Evolutionary conservation across 2,329 filamentous ascomycete genomes (phyloP), one percentile per base, ranked within the genome.

Genomic region (Lasiodiplodia theobromae): DNA sequence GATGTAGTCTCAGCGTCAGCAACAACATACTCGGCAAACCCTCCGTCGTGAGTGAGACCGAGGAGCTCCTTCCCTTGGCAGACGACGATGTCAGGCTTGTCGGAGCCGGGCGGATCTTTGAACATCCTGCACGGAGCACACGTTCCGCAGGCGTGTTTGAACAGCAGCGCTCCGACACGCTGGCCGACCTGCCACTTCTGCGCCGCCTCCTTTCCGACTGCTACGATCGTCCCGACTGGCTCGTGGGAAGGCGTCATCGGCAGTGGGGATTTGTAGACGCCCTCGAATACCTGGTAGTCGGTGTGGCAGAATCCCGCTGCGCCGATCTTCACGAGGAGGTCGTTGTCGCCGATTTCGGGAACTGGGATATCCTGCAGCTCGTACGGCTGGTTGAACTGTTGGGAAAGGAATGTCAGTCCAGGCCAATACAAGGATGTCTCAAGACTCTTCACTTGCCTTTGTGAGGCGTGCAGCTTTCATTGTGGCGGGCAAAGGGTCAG

Each of bases 221-320:
- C 70, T 8, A 75, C 73, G 14, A 78, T 74, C 11, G 70, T 75
- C 12, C 76, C 77, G 21, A 75, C 75, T 6, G 77, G 76, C 56
- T 79, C 77, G 66, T 78, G 77, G 14, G 76, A 79, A 5, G 75
- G 75, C 21, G 77, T 74, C 51, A 78, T 73, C 4, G 77, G 76
- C 12, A 77, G 72, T 2, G 67, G 28, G 0, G 72, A 68, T 7
- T 69, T 67, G 28, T 74, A 76, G 25, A 74, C 71, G 1, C 73
- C 74, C n/a, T 73, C 69, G 64, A 71, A 63, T 0, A 76, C 74
- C 52, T 76, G 74, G 7, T 74, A 66, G 18, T 76, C 74, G 1
- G 74, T 74, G 53, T 76, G 74, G 58, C 74, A 76, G 56, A 74
- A 76, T 2, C 74, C 74, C 5, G 74, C 74, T 10, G 74, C 74